These are phyloP conservation scores for Trichoderma sp. DNA, from an alignment of 2,329 filamentous ascomycete species.

Conservation along the genomic window DNA sequence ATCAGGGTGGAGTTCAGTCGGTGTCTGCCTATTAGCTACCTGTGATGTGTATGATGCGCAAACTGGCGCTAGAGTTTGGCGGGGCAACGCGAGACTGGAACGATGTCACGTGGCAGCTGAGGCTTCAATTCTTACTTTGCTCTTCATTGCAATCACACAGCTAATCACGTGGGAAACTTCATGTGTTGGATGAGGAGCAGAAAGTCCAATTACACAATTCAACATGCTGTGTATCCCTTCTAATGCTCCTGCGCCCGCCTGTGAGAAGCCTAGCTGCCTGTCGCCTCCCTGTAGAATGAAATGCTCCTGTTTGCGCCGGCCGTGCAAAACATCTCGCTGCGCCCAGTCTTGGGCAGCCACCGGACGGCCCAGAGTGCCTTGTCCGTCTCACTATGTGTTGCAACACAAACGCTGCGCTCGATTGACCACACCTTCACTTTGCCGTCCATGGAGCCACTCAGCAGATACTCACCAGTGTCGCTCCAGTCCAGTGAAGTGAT, in stretches of 20 bases:
- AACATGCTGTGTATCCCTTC: not conserved
- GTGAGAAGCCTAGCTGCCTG: constrained; percentile 50
- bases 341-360: constrained; percentile 73
- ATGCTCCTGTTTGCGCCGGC: constrained; percentile 74
- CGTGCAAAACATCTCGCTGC: constrained; percentile 71
- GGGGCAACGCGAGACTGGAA: constrained; percentile 53
- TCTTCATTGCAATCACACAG: not conserved
- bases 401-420: constrained; percentile 78
- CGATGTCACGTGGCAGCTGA: constrained; percentile 46
- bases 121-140: not conserved
- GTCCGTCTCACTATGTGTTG: constrained; percentile 89
- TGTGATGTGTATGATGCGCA: not conserved
- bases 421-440: constrained; percentile 97
- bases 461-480: constrained; percentile 83
- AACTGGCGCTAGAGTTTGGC: constrained; percentile 39
- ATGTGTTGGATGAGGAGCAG: not conserved
- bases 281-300: constrained; percentile 82
- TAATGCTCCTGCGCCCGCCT: not conserved
- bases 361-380: constrained; percentile 79
- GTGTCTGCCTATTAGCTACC: not conserved
- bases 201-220: not conserved
- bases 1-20: not conserved
- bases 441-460: constrained; percentile 86
- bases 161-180: constrained; percentile 16
- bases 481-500: constrained; percentile 91